Evolutionary conservation across 441 rosid species (phyloP).

Genomic region (Omphalea diandra): DNA sequence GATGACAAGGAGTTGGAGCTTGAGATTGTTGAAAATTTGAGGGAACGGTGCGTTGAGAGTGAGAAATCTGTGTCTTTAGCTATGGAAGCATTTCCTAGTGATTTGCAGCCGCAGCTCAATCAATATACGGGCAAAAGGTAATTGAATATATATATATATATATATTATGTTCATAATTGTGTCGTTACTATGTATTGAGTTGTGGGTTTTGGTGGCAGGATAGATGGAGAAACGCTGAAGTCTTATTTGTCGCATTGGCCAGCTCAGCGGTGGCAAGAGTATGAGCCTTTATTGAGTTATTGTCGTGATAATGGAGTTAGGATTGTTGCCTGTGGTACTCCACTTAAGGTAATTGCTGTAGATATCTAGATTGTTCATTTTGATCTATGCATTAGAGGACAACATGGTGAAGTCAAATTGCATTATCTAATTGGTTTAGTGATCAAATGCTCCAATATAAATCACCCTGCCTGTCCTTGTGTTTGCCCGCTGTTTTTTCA

Average conservation of each 20-base stretch:
- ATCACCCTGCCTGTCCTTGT: background rate
- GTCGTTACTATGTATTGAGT: conserved; percentile 9
- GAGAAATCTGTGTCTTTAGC: conserved; percentile 63
- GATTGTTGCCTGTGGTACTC: conserved; percentile 87
- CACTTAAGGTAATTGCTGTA: conserved; percentile 58
- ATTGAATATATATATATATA: too few species aligned
- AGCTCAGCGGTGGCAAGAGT: conserved; percentile 74
- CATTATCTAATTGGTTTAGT: background rate
- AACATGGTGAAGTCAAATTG: background rate
- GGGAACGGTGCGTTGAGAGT: conserved; percentile 53
- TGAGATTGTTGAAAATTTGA: conserved; percentile 60
- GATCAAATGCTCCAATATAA: background rate
- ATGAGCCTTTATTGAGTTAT: conserved; percentile 72
- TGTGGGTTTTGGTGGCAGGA: conserved; percentile 52
- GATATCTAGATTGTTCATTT: background rate
- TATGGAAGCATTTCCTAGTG: conserved; percentile 74
- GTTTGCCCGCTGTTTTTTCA: too few species aligned
- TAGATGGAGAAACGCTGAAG: conserved; percentile 70
- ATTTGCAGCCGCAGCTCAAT: conserved; percentile 66
- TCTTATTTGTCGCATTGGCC: conserved; percentile 68
- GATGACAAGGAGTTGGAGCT: conserved; percentile 84
- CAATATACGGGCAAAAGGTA: conserved; percentile 68
- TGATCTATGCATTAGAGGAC: background rate
- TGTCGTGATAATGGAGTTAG: conserved; percentile 73
- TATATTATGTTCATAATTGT: background rate